Percentiles rank a stretch among this genome's conserved stretches.
phyloP scores from a whole-genome alignment of 2,329 filamentous ascomycete genomes.

The Fusarium sp. region DNA sequence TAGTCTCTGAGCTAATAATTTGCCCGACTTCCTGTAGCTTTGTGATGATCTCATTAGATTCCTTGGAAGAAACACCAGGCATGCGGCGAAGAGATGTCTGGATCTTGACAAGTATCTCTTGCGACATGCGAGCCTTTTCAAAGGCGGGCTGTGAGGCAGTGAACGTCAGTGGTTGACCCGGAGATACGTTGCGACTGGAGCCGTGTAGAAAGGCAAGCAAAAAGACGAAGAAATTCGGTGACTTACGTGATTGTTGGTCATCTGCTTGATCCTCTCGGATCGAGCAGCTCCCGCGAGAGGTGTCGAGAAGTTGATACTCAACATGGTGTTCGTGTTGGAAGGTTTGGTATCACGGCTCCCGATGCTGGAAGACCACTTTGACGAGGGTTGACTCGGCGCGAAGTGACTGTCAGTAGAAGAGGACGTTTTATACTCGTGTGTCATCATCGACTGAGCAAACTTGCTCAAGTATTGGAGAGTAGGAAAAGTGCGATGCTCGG shows the following conservation, averaged over 20 bases:
- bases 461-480: not conserved
- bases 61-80: conserved; percentile 49
- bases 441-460: conserved; percentile 19
- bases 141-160: conserved; percentile 45
- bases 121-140: conserved; percentile 46
- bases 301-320: conserved; percentile 52
- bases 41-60: conserved; percentile 48
- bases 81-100: conserved; percentile 52
- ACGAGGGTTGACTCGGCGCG: conserved; percentile 8
- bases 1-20: conserved; percentile 51
- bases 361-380: conserved; percentile 32
- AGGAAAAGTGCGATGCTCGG: not conserved
- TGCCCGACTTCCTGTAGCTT: conserved; percentile 51
- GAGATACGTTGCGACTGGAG: not conserved
- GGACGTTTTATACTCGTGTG: conserved; percentile 5
- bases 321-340: conserved; percentile 41
- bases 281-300: conserved; percentile 51
- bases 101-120: conserved; percentile 50
- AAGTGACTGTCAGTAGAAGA: conserved; percentile 15
- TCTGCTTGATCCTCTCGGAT: conserved; percentile 49
- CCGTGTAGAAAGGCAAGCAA: not conserved
- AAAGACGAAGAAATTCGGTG: not conserved
- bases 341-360: conserved; percentile 23
- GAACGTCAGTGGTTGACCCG: not conserved
- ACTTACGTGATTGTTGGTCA: conserved; percentile 52